phyloP scores from a whole-genome alignment of 441 rosid species.

The Populus hybrid region DNA sequence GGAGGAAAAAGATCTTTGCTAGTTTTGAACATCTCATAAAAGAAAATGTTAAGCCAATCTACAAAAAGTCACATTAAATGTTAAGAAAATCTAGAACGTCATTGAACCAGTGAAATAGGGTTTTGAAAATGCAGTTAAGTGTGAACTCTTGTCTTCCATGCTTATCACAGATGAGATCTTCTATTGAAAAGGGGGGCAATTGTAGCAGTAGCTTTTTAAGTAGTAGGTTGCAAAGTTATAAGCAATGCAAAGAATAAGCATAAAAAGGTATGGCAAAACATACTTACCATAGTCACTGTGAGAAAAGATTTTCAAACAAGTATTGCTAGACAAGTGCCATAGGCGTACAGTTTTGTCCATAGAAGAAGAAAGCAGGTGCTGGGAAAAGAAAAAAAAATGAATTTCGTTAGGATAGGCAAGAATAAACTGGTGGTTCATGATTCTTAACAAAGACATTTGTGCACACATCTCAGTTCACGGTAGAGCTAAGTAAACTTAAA shows the following conservation, averaged over 20 bases:
- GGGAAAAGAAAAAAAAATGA: constrained; percentile 7
- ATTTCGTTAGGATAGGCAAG: neutral
- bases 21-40: neutral
- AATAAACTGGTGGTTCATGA: constrained; percentile 11
- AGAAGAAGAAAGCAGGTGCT: constrained; percentile 60
- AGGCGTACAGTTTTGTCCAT: constrained; percentile 66
- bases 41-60: neutral
- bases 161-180: neutral
- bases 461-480: neutral
- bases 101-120: neutral
- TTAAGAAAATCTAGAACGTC: neutral
- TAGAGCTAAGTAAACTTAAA: neutral
- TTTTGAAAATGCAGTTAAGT: neutral
- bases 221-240: neutral
- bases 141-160: neutral
- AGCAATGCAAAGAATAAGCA: neutral
- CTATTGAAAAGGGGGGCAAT: neutral
- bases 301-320: constrained; percentile 54
- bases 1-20: neutral
- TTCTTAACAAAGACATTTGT: neutral
- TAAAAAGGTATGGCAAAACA: constrained; percentile 12
- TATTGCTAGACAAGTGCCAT: constrained; percentile 59
- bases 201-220: neutral
- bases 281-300: constrained; percentile 72
- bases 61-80: neutral